These are phyloP conservation scores for Candida sanyiensis DNA, from an alignment of 805 yeast species.

Conservation along the genomic window DNA sequence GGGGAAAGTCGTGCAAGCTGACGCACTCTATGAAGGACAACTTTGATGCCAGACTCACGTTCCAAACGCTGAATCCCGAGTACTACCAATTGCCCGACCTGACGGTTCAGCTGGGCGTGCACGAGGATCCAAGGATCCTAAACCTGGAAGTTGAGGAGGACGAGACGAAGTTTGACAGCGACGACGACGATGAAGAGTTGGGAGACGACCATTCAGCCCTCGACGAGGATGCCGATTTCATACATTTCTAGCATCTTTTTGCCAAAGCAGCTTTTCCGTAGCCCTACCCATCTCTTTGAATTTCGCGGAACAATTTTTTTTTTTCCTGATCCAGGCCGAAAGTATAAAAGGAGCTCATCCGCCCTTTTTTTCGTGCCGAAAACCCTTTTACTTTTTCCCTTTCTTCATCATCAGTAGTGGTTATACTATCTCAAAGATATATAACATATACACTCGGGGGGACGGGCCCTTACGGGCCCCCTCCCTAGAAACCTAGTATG, in stretches of 20 bases:
- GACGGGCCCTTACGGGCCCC: conserved; percentile 9
- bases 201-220: conserved; percentile 13
- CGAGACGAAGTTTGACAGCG: conserved; percentile 5
- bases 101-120: conserved; percentile 12
- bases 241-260: conserved; percentile 18
- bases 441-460: conserved; percentile 40
- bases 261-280: background rate
- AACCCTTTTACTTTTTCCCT: conserved; percentile 7
- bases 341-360: conserved; percentile 28
- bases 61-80: conserved; percentile 17
- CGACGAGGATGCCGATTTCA: conserved; percentile 25
- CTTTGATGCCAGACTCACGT: conserved; percentile 21
- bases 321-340: conserved; percentile 5
- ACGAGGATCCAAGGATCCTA: conserved; percentile 22
- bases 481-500: conserved; percentile 27
- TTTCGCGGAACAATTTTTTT: conserved; percentile 1
- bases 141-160: conserved; percentile 20
- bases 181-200: conserved; percentile 25
- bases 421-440: conserved; percentile 67
- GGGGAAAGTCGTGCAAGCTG: conserved; percentile 47
- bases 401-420: conserved; percentile 68
- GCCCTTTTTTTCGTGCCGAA: conserved; percentile 17
- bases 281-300: background rate
- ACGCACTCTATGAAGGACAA: conserved; percentile 37
- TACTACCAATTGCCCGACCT: conserved; percentile 22